phyloP scores from a whole-genome alignment of 2,329 filamentous ascomycete genomes.

The Exophiala bonariae region DNA sequence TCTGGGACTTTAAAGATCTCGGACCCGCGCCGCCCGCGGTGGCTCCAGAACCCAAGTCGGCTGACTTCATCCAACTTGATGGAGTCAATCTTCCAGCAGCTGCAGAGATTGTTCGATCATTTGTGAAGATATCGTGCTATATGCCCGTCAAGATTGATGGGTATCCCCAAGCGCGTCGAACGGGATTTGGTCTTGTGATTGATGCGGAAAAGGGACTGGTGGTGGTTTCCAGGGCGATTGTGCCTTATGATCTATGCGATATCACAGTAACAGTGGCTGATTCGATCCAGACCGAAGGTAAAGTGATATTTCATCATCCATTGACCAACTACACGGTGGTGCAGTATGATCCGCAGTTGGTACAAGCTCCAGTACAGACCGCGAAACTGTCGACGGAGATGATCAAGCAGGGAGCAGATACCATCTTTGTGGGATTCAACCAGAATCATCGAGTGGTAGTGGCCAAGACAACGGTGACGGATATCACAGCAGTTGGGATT shows the following conservation, averaged over 20 bases:
- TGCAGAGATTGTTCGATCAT: conserved; percentile 91
- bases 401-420: conserved; percentile 90
- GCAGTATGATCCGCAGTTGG: conserved; percentile 88
- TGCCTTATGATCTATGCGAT: conserved; percentile 95
- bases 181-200: conserved; percentile 94
- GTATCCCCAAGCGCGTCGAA: conserved; percentile 92
- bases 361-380: conserved; percentile 90
- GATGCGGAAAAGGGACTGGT: conserved; percentile 95
- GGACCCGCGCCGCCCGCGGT: conserved; percentile 76
- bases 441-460: conserved; percentile 92
- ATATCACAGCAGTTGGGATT: conserved; percentile 95
- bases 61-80: conserved; percentile 88
- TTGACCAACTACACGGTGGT: conserved; percentile 96
- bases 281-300: conserved; percentile 89
- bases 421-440: conserved; percentile 98
- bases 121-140: conserved; percentile 87
- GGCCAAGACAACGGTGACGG: conserved; percentile 90
- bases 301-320: conserved; percentile 93
- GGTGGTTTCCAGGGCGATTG: conserved; percentile 87
- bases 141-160: conserved; percentile 97
- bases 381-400: conserved; percentile 77
- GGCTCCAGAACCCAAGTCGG: conserved; percentile 70
- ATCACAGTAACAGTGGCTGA: conserved; percentile 96
- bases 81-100: conserved; percentile 85
- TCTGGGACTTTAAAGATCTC: conserved; percentile 93